Base-by-base conservation (phyloP, 169 alveolate genomes). In the Cryptosporidium andersoni region DNA sequence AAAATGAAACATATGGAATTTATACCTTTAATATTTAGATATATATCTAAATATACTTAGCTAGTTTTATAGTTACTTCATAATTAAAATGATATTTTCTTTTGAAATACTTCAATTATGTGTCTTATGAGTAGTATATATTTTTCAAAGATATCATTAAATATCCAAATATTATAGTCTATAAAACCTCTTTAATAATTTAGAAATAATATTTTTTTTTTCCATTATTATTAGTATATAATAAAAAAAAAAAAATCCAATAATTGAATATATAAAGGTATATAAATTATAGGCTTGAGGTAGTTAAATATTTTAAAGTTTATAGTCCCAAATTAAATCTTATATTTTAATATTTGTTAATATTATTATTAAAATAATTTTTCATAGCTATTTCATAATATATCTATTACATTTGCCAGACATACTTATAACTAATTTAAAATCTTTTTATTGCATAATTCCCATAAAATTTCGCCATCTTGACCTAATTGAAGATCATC, bases 391-490 rank as follows among this genome's bases (percentile, higher is more conserved):
- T 14, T 56, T 56, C 55, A 9, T 49, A 9, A 9, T 49, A 9
- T 49, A 49, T 49, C 55, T 49, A 8, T 48, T 49, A 9, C 12
- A 49, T 49, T 49, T 49, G 8, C 12, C 12, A 9, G 8, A 49
- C 1, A 9, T 49, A 9, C 55, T 49, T 49, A 49, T 49, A 25
- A 56, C 37, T 66, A 49, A n/a, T 47, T 43, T 11, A 68, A 68
- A 43, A 51, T 43, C 34, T 45, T 66, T 25, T 68, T 74, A 25
- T 25, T 25, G 25, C 25, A 25, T 25, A 25, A 25, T 58, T 74
- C 85, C 85, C 85, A 74, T 11, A 74, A 58, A 42, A 74, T 74
- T 34, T 74, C 85, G 3, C 85, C 85, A 25, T 74, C 85, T 6
- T 74, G 64, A 3, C 85, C 85, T 43, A 74, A 58, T 40, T 43